Percentiles rank a stretch among this genome's conserved stretches.
Evolutionary conservation across 108 stramenopile species (phyloP).

Genomic region (Asterionellopsis glacialis): DNA sequence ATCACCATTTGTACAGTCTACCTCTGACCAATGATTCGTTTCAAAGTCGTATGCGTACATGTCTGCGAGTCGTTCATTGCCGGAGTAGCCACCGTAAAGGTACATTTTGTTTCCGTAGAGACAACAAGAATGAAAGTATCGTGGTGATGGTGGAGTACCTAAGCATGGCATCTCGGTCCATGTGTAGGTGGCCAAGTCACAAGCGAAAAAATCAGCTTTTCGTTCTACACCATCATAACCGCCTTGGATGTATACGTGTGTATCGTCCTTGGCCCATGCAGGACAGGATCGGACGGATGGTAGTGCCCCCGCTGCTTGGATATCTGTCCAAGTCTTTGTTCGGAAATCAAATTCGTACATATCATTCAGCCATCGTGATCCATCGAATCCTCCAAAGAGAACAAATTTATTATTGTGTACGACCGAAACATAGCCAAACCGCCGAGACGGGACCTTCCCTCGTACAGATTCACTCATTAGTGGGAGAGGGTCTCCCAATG

Average conservation of each 20-base stretch:
- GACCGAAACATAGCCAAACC: constrained; percentile 91
- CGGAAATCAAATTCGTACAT: constrained; percentile 82
- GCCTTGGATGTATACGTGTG: constrained; percentile 90
- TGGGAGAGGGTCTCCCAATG: constrained; percentile 5
- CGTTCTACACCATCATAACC: constrained; percentile 92
- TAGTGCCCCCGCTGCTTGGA: constrained; percentile 41
- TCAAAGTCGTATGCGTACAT: constrained; percentile 80
- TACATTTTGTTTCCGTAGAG: constrained; percentile 84
- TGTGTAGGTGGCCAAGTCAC: constrained; percentile 74
- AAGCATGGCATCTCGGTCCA: constrained; percentile 86
- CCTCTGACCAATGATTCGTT: constrained; percentile 71
- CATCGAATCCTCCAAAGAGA: constrained; percentile 92
- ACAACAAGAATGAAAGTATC: constrained; percentile 94
- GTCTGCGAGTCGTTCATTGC: constrained; percentile 83
- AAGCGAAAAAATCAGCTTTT: constrained; percentile 89
- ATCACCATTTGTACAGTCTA: constrained; percentile 57
- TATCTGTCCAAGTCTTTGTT: constrained; percentile 67
- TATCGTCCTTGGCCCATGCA: constrained; percentile 83
- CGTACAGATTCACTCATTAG: constrained; percentile 8
- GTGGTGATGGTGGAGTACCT: constrained; percentile 78
- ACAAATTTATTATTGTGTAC: constrained; percentile 86
- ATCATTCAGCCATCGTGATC: constrained; percentile 77
- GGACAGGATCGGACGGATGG: constrained; percentile 84
- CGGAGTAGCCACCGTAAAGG: constrained; percentile 90
- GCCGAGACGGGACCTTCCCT: constrained; percentile 54